Evolutionary conservation across 345 rosid species (phyloP).

Genomic region (Citrus reticulata): DNA sequence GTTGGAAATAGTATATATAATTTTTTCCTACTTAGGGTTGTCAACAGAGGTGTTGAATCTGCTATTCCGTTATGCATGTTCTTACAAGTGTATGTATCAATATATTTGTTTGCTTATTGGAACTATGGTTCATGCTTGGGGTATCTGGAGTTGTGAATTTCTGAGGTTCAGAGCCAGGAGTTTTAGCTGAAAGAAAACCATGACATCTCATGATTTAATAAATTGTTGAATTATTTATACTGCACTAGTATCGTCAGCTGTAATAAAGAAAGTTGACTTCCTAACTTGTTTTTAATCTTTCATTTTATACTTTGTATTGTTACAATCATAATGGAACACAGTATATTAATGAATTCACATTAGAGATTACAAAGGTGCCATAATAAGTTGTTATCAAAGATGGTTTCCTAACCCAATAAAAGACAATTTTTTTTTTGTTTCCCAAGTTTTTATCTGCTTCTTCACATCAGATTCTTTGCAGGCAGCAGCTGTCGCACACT

Average conservation of each 20-base stretch:
- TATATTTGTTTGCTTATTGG: neutral
- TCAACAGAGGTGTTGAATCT: no score
- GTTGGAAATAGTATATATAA: neutral
- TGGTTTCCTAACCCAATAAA: neutral
- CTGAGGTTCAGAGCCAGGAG: neutral
- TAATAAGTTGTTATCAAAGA: neutral
- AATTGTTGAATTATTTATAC: neutral
- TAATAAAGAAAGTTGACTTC: neutral
- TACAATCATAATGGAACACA: neutral
- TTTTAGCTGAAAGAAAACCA: neutral
- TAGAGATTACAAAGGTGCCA: neutral
- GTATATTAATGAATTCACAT: neutral
- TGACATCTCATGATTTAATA: neutral
- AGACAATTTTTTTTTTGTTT: neutral
- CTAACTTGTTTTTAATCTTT: neutral
- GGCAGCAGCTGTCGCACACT: slow-evolving; percentile 89
- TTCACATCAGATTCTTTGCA: slow-evolving; percentile 35
- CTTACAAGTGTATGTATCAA: neutral
- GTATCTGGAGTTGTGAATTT: neutral
- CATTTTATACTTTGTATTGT: neutral
- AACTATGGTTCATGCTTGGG: neutral
- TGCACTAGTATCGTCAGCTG: neutral
- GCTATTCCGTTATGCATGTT: neutral
- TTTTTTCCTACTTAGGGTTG: neutral
- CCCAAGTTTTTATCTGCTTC: slow-evolving; percentile 7